Evolutionary conservation across 83 land plant genomes (phyloP).

Genomic region (Picea abies): DNA sequence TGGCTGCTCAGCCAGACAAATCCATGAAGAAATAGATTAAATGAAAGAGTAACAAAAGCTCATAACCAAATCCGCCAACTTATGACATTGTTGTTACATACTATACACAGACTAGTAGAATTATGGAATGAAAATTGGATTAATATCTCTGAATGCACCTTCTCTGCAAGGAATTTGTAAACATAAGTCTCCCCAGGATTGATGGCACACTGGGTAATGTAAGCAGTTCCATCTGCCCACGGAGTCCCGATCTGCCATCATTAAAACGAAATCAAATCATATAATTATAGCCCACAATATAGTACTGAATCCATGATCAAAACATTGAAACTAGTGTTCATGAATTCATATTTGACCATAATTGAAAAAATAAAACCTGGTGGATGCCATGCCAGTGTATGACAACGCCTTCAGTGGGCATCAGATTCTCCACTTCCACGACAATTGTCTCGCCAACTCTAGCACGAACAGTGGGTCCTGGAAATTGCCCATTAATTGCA

Average conservation of each 20-base stretch:
- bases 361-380: conserved; percentile 15
- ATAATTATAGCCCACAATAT: too few relatives aligned
- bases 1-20: conserved; percentile 70
- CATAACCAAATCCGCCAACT: too few relatives aligned
- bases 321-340: too few relatives aligned
- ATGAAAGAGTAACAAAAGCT: too few relatives aligned
- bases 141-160: conserved; percentile 35
- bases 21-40: background rate
- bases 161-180: conserved; percentile 74
- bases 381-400: conserved; percentile 90
- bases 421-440: conserved; percentile 63
- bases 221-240: conserved; percentile 86
- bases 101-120: too few relatives aligned
- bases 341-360: too few relatives aligned
- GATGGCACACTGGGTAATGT: conserved; percentile 82
- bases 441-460: conserved; percentile 68
- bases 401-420: conserved; percentile 71
- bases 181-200: conserved; percentile 74
- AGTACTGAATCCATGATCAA: too few relatives aligned
- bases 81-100: too few relatives aligned
- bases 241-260: conserved; percentile 59
- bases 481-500: conserved; percentile 69
- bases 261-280: too few relatives aligned
- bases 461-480: conserved; percentile 80
- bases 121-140: too few relatives aligned